Percentiles rank a stretch among this genome's conserved stretches.
Conservation (phyloP, 352 stramenopile species). For the Globisporangium spinosum region DNA sequence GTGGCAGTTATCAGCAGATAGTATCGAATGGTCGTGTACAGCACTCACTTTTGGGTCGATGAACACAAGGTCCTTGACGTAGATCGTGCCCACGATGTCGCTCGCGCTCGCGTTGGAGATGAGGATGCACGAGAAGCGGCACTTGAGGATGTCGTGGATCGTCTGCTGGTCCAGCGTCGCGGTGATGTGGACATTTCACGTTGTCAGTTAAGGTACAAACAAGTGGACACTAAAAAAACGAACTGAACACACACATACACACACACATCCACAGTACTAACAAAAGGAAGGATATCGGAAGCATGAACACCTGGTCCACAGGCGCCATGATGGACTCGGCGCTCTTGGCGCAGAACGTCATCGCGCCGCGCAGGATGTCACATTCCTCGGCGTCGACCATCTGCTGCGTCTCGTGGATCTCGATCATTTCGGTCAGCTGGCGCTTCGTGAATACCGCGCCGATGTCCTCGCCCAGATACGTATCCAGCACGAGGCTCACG, state of each 20-base stretch:
- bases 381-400: constrained; percentile 93
- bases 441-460: constrained; percentile 93
- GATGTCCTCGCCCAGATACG: constrained; percentile 91
- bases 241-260: neutral
- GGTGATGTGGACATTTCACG: constrained; percentile 17
- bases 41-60: constrained; percentile 94
- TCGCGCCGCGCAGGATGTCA: constrained; percentile 92
- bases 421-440: constrained; percentile 94
- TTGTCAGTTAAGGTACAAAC: neutral
- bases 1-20: constrained; percentile 49
- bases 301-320: constrained; percentile 94
- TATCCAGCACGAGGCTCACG: constrained; percentile 91
- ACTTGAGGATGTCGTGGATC: constrained; percentile 95
- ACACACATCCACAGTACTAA: neutral
- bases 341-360: constrained; percentile 91
- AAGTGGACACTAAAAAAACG: neutral
- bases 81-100: constrained; percentile 96
- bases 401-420: constrained; percentile 94
- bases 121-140: constrained; percentile 94
- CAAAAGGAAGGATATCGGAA: constrained; percentile 52
- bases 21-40: constrained; percentile 44
- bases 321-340: constrained; percentile 94
- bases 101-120: constrained; percentile 77
- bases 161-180: constrained; percentile 62
- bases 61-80: constrained; percentile 99